Evolutionary conservation across 148 eudicot species (phyloP).

Genomic region (Silene uniflora): DNA sequence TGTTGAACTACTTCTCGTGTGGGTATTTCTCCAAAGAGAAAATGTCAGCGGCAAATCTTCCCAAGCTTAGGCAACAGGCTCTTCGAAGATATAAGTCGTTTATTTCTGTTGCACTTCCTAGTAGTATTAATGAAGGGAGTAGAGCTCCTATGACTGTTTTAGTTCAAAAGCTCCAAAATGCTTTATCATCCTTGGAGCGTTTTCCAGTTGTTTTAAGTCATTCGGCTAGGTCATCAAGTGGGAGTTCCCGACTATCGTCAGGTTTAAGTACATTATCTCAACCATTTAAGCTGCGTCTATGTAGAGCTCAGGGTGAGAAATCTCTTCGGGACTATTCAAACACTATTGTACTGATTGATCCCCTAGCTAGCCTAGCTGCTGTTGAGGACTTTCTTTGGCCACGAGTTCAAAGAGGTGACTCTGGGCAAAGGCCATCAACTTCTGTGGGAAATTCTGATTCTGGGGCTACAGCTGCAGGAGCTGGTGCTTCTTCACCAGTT

Average conservation of each 20-base stretch:
- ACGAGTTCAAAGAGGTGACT: constrained; percentile 78
- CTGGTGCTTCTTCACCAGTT: constrained; percentile 60
- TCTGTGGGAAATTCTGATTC: constrained; percentile 67
- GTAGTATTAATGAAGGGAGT: constrained; percentile 40
- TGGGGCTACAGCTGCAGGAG: constrained; percentile 53
- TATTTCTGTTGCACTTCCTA: constrained; percentile 67
- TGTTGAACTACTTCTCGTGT: constrained; percentile 82
- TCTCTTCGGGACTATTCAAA: constrained; percentile 97
- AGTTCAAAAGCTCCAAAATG: constrained; percentile 91
- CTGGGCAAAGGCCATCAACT: constrained; percentile 65
- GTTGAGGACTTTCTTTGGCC: constrained; percentile 98
- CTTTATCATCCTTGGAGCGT: constrained; percentile 87
- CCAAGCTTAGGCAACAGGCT: constrained; percentile 89
- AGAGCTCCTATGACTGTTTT: constrained; percentile 60
- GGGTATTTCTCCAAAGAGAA: constrained; percentile 77
- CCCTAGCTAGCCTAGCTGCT: constrained; percentile 91
- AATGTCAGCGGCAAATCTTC: constrained; percentile 65
- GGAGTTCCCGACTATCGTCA: constrained; percentile 77
- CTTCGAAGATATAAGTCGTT: constrained; percentile 74
- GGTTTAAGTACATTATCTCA: constrained; percentile 84
- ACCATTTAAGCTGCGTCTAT: constrained; percentile 90
- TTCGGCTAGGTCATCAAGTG: constrained; percentile 73
- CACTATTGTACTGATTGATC: constrained; percentile 91
- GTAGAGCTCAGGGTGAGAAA: constrained; percentile 88
- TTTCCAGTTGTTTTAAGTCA: constrained; percentile 93